phyloP scores from a whole-genome alignment of 2,329 filamentous ascomycete genomes.

The Pseudogymnoascus sp. region DNA sequence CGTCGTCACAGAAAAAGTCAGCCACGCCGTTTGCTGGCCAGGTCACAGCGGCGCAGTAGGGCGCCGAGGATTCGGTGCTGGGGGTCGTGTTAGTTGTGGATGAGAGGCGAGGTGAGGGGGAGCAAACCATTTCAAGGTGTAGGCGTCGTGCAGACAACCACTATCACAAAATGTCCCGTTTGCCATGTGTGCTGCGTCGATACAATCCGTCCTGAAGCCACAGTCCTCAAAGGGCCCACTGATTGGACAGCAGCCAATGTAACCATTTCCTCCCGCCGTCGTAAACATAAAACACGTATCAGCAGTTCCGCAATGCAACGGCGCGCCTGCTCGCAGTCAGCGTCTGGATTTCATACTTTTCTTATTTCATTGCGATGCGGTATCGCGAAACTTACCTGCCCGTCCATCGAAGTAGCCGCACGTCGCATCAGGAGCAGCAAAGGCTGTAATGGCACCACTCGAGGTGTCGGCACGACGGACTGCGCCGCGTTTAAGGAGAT shows the following conservation, averaged over 20 bases:
- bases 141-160: conserved; percentile 27
- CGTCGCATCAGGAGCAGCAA: conserved; percentile 42
- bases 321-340: conserved; percentile 26
- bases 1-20: conserved; percentile 38
- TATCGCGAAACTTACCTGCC: conserved; percentile 24
- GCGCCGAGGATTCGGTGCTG: conserved; percentile 31
- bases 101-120: neutral
- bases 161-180: conserved; percentile 33
- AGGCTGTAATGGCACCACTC: conserved; percentile 24
- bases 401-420: conserved; percentile 42
- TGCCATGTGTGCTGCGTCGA: conserved; percentile 32
- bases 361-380: neutral
- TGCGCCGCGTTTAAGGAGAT: conserved; percentile 27
- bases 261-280: conserved; percentile 27
- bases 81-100: conserved; percentile 16
- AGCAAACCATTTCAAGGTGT: conserved; percentile 40
- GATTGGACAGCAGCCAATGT: conserved; percentile 36
- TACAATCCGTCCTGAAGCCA: conserved; percentile 31
- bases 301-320: conserved; percentile 32
- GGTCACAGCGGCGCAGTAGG: conserved; percentile 40
- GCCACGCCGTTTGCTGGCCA: conserved; percentile 33
- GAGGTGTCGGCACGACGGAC: conserved; percentile 4
- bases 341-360: neutral
- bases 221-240: conserved; percentile 22
- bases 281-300: conserved; percentile 36